Evolutionary conservation across 805 yeast species (phyloP).

Genomic region (Saccharomycopsis microspora): DNA sequence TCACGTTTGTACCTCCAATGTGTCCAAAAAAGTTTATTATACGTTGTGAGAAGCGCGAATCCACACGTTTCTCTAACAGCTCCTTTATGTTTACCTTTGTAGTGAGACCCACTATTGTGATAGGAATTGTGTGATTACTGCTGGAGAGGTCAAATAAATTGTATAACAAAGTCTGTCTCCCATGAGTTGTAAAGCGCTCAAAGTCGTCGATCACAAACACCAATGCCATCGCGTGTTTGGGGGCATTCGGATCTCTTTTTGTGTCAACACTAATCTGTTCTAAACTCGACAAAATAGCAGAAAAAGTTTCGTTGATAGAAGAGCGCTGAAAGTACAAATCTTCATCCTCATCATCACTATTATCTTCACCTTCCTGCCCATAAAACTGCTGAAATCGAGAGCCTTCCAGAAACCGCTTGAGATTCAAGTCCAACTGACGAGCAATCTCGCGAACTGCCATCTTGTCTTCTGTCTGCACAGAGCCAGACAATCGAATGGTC

Average conservation of each 20-base stretch:
- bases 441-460: slow-evolving; percentile 81
- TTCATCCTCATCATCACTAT: slow-evolving; percentile 4
- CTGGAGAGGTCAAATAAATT: slow-evolving; percentile 84
- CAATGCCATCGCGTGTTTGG: slow-evolving; percentile 35
- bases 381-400: slow-evolving; percentile 12
- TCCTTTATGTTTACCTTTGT: slow-evolving; percentile 70
- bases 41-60: slow-evolving; percentile 80
- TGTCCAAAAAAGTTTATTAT: slow-evolving; percentile 35
- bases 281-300: slow-evolving; percentile 41
- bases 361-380: slow-evolving; percentile 4
- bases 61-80: slow-evolving; percentile 79
- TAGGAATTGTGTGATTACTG: slow-evolving; percentile 49
- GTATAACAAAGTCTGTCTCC: slow-evolving; percentile 75
- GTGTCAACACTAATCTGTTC: slow-evolving; percentile 24
- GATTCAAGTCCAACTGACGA: slow-evolving; percentile 52
- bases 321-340: slow-evolving; percentile 32
- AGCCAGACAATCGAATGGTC: slow-evolving; percentile 55
- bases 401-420: slow-evolving; percentile 22
- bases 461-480: slow-evolving; percentile 61
- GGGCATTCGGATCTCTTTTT: too few species aligned
- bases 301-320: slow-evolving; percentile 49
- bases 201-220: slow-evolving; percentile 78
- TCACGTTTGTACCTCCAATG: background rate
- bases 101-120: slow-evolving; percentile 73
- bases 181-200: slow-evolving; percentile 60